Percentiles rank a stretch among this genome's conserved stretches.
Evolutionary conservation across 148 eudicot species (phyloP).

Genomic region (Selenicereus undatus): DNA sequence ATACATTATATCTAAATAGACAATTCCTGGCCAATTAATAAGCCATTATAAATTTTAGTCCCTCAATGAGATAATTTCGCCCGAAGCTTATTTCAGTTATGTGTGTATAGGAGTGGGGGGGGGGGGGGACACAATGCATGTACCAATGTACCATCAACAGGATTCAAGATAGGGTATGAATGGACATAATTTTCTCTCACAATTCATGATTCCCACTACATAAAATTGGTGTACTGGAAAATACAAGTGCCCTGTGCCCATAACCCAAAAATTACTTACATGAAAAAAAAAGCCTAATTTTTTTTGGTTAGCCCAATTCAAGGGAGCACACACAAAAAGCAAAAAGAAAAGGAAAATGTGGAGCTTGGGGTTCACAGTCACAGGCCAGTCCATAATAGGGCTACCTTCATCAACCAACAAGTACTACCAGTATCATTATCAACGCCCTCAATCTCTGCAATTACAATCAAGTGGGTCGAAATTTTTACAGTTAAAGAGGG

Average conservation of each 20-base stretch:
- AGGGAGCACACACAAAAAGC: neutral
- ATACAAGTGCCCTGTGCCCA: neutral
- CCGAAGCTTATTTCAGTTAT: too few relatives aligned
- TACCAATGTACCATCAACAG: too few relatives aligned
- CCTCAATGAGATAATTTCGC: too few relatives aligned
- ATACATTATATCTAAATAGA: too few relatives aligned
- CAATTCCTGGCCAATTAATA: too few relatives aligned
- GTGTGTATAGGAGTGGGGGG: too few relatives aligned
- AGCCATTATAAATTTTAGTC: too few relatives aligned
- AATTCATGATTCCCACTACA: neutral
- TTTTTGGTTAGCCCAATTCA: neutral
- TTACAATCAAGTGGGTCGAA: conserved; percentile 17
- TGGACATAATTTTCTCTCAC: conserved; percentile 7
- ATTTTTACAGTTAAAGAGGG: neutral
- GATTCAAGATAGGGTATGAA: conserved; percentile 13
- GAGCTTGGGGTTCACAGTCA: conserved; percentile 13
- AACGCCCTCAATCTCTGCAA: conserved; percentile 2
- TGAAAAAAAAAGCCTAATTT: neutral
- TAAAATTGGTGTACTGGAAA: neutral
- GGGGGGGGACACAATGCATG: too few relatives aligned
- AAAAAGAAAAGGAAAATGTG: conserved; percentile 17
- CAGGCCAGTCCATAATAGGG: conserved; percentile 11
- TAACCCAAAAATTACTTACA: neutral
- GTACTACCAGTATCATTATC: neutral
- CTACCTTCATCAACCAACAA: conserved; percentile 19